Percentiles rank a stretch among this genome's conserved stretches.
phyloP scores from a whole-genome alignment of 2,329 filamentous ascomycete species.

The Pseudocercospora ulei region DNA sequence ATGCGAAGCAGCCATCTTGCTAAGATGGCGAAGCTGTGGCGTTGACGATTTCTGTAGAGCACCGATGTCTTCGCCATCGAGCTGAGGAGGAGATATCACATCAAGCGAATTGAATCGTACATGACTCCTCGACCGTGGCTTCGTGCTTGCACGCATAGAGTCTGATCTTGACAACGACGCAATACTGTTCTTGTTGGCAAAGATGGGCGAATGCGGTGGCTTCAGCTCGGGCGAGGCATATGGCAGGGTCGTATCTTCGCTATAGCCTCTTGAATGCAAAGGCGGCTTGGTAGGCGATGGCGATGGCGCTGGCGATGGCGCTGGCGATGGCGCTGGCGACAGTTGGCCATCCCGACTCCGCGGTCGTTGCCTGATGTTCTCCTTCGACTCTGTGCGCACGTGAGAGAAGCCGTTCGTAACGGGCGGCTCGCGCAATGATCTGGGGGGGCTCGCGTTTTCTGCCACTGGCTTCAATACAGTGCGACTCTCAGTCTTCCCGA shows the following conservation, averaged over 20 bases:
- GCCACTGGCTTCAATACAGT: constrained; percentile 28
- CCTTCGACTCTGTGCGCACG: constrained; percentile 25
- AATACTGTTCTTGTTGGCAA: constrained; percentile 29
- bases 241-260: constrained; percentile 23
- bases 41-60: constrained; percentile 81
- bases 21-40: constrained; percentile 81
- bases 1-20: constrained; percentile 59
- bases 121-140: constrained; percentile 29
- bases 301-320: too few relatives aligned
- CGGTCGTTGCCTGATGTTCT: constrained; percentile 24
- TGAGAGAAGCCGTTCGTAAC: constrained; percentile 17
- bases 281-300: constrained; percentile 22
- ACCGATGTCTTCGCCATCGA: constrained; percentile 54
- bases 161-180: constrained; percentile 34
- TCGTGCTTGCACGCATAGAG: constrained; percentile 32
- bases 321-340: constrained; percentile 18
- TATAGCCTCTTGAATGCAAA: constrained; percentile 25
- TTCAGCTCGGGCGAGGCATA: constrained; percentile 24
- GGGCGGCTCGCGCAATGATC: constrained; percentile 6
- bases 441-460: constrained; percentile 26
- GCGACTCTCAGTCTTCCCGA: constrained; percentile 29
- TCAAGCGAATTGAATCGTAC: constrained; percentile 31
- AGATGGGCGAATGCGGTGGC: constrained; percentile 23
- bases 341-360: constrained; percentile 19
- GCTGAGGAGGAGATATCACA: constrained; percentile 23